Percentiles rank a stretch among this genome's conserved stretches.
Evolutionary conservation across 352 stramenopile genomes (phyloP).

Genomic region (Pythium grandisporangium): DNA sequence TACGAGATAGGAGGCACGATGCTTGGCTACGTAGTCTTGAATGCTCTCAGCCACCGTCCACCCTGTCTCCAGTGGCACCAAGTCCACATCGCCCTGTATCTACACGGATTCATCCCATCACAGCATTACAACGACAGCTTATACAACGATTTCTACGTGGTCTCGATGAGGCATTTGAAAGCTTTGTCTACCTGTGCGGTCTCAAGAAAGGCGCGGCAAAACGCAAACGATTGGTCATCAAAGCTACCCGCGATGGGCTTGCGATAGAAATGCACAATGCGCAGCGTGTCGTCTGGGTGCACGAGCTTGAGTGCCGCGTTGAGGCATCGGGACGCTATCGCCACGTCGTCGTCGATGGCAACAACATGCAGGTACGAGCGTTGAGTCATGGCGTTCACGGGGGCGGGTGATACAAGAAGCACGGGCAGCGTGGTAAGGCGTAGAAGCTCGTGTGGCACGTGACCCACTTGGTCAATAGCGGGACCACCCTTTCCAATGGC

Average conservation of each 20-base stretch:
- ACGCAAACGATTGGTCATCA: slow-evolving; percentile 20
- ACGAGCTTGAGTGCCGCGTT: slow-evolving; percentile 51
- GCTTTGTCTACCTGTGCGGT: slow-evolving; percentile 9
- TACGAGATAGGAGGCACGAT: slow-evolving; percentile 37
- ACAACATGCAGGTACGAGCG: slow-evolving; percentile 46
- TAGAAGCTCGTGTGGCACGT: slow-evolving; percentile 44
- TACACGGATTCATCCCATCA: too few relatives aligned
- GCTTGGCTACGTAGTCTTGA: slow-evolving; percentile 28
- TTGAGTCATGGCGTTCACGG: slow-evolving; percentile 29
- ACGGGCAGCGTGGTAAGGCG: slow-evolving; percentile 11
- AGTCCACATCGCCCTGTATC: slow-evolving; percentile 27
- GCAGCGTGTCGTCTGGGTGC: slow-evolving; percentile 25
- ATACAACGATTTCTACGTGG: too few relatives aligned
- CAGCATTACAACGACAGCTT: too few relatives aligned
- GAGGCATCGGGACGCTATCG: slow-evolving; percentile 17
- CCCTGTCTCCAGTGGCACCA: slow-evolving; percentile 23
- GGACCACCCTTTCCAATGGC: slow-evolving; percentile 50
- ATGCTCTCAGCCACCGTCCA: slow-evolving; percentile 39
- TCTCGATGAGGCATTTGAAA: too few relatives aligned
- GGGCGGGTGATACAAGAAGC: slow-evolving; percentile 34
- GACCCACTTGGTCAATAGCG: slow-evolving; percentile 39
- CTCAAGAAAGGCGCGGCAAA: slow-evolving; percentile 22
- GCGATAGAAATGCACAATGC: slow-evolving; percentile 56
- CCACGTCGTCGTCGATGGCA: slow-evolving; percentile 26
- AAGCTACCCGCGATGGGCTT: slow-evolving; percentile 26